Conservation (phyloP, 1,139 yeast genomes). For the Kluyveromyces marxianus region DNA sequence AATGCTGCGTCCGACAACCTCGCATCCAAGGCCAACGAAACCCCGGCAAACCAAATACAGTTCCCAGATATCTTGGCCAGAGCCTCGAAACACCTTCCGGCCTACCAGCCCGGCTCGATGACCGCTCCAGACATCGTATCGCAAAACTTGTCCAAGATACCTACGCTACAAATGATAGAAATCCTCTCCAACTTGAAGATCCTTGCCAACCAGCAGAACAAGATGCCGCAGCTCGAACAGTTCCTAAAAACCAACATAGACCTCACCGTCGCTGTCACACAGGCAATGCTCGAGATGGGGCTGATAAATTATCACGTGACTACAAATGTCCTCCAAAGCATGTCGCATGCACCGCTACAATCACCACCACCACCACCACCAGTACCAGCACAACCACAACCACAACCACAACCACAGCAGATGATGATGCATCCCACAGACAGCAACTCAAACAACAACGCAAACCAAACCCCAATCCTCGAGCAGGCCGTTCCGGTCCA, state of each 20-base stretch:
- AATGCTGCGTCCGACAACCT: conserved; percentile 1
- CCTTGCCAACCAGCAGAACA: conserved; percentile 42
- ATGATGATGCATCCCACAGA: too few species aligned
- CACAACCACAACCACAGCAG: not conserved
- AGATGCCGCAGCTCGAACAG: conserved; percentile 40
- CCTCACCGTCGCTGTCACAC: conserved; percentile 59
- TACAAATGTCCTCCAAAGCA: conserved; percentile 31
- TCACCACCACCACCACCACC: not conserved
- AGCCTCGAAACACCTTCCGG: conserved; percentile 48
- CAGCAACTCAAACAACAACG: too few species aligned
- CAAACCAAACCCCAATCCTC: too few species aligned
- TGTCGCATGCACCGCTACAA: not conserved
- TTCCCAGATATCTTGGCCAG: conserved; percentile 41
- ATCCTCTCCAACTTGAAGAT: conserved; percentile 56
- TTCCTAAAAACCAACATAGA: conserved; percentile 48
- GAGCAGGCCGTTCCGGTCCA: too few species aligned
- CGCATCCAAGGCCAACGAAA: conserved; percentile 2
- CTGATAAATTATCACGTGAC: conserved; percentile 60
- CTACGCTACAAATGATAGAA: conserved; percentile 64
- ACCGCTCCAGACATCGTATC: conserved; percentile 38
- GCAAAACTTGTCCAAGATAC: conserved; percentile 47
- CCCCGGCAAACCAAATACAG: conserved; percentile 14
- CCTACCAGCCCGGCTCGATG: conserved; percentile 39
- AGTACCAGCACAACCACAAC: not conserved
- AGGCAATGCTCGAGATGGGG: conserved; percentile 71